Evolutionary conservation across 441 rosid genomes (phyloP), one percentile per base, ranked within the genome.

Genomic region (Iberis amara): DNA sequence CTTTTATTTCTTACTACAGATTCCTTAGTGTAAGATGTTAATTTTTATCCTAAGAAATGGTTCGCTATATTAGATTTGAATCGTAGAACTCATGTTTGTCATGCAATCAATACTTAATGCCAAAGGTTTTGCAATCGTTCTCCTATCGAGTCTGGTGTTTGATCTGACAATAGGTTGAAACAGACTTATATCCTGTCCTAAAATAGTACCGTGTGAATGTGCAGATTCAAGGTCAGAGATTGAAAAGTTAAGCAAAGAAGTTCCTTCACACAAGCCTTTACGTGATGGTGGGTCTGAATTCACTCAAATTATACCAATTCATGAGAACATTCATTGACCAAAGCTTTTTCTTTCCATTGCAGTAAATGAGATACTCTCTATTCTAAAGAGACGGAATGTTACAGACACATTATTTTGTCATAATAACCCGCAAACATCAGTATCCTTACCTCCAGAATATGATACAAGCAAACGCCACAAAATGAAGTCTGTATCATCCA

Each of bases 341-440:
- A 38, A 51, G 41, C 43, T 35, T 13, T 55, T 31, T 24, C 46
- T 32, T 69, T 64, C 38, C 41, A 21, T 31, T 74, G 65, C 75
- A 89, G 97, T 80, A 59, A 52, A 44, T 48, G 82, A 79, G 50
- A 84, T 89, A 42, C 62, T 89, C 68, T 77, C 89, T 44, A 51
- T 79, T 65, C 94, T 86, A 46, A 78, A 60, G 55, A 86, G 72
- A 59, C 89, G 75, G 38, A 39, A 55, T 46, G 63, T 39, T 41
- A 51, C 45, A 40, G 70, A 53, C 49, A 68, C 48, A 59, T 59
- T 35, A 59, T 59, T 35, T 57, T 72, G 47, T 8, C 60, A 32
- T 52, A 43, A 23, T 50, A 18, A 18, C 21, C 21, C 2, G 21
- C 21, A 18, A 18, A 18, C 21, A 18, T 18, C 21, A 18, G 1